phyloP scores from a whole-genome alignment of 371 early-diverging fungal species.

The Haplosporangium sp. region DNA sequence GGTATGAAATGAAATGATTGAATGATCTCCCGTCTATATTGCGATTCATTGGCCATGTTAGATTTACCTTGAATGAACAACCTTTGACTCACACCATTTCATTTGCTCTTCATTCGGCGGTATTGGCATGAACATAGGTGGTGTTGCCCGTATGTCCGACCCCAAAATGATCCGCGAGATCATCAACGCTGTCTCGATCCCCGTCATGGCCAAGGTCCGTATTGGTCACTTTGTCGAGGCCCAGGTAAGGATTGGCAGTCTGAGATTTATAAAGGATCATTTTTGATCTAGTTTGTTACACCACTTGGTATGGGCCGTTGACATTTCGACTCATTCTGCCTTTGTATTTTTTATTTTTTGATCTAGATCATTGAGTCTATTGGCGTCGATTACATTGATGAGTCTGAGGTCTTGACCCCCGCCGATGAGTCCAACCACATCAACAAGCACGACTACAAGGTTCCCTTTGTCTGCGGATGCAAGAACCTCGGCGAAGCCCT shows the following conservation, averaged over 20 bases:
- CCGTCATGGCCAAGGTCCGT: constrained; percentile 99
- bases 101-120: background rate
- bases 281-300: too few species aligned
- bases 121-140: constrained; percentile 65
- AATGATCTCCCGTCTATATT: background rate
- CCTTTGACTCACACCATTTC: constrained; percentile 3
- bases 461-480: constrained; percentile 96
- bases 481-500: constrained; percentile 97
- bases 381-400: constrained; percentile 96
- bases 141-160: constrained; percentile 98
- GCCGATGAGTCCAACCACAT: constrained; percentile 96
- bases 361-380: constrained; percentile 89
- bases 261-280: too few species aligned
- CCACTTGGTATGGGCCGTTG: too few species aligned
- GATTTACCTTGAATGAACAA: too few species aligned
- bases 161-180: constrained; percentile 98
- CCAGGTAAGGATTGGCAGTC: constrained; percentile 53
- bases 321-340: too few species aligned
- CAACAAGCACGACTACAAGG: constrained; percentile 91
- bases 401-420: constrained; percentile 95
- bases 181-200: constrained; percentile 94
- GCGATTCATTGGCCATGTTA: too few species aligned
- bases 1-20: constrained; percentile 63
- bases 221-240: constrained; percentile 99
- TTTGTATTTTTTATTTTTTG: background rate